Conservation (phyloP, 352 stramenopile genomes). For the Achlya hypogyna region DNA sequence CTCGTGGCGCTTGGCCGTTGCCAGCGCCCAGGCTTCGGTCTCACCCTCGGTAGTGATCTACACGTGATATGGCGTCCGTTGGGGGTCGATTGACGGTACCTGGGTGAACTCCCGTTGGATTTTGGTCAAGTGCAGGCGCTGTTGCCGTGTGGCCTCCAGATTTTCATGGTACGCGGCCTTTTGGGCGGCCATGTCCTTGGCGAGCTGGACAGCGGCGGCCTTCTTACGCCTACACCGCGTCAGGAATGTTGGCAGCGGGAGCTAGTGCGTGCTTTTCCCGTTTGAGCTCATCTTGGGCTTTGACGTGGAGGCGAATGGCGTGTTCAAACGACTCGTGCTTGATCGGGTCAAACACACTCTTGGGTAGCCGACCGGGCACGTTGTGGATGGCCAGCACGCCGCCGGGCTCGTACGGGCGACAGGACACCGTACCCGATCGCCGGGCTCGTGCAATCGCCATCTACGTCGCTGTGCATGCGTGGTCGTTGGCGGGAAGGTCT, state of each 20-base stretch:
- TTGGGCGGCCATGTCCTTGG: constrained; percentile 23
- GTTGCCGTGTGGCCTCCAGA: constrained; percentile 50
- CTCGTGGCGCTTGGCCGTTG: constrained; percentile 46
- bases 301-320: constrained; percentile 48
- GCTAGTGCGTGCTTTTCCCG: constrained; percentile 36
- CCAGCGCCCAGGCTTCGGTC: constrained; percentile 53
- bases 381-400: constrained; percentile 31
- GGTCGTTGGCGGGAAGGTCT: neutral
- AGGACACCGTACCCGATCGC: neutral
- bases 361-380: constrained; percentile 42
- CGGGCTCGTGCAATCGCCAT: constrained; percentile 2
- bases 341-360: constrained; percentile 41
- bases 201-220: neutral
- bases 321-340: constrained; percentile 62
- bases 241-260: neutral
- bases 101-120: constrained; percentile 22
- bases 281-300: constrained; percentile 37
- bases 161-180: constrained; percentile 31
- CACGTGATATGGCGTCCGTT: neutral
- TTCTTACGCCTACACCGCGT: neutral
- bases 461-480: neutral
- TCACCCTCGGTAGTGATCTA: constrained; percentile 37
- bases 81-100: neutral
- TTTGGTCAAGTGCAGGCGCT: constrained; percentile 68
- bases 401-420: neutral